A percentile compares a stretch with the other conserved stretches of the same genome.
These are phyloP conservation scores for Martiniozyma asiatica DNA, from an alignment of 1,139 yeast species.

Conservation along the genomic window DNA sequence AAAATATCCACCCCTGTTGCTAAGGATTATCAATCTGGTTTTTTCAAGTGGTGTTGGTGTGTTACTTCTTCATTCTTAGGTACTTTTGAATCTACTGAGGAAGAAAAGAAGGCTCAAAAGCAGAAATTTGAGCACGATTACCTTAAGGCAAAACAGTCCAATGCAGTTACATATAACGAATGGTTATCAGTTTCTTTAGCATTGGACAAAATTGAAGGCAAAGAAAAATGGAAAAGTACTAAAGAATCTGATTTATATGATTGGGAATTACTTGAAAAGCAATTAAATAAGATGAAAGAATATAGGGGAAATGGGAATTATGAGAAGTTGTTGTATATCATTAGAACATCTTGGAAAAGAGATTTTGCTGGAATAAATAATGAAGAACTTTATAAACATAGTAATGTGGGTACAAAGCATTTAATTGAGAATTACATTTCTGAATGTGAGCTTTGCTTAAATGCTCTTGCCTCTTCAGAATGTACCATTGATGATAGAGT, in stretches of 20 bases:
- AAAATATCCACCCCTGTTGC: neutral
- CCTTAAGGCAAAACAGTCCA: slow-evolving; percentile 40
- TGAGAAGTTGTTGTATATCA: slow-evolving; percentile 51
- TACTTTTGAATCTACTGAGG: slow-evolving; percentile 15
- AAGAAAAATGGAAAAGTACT: slow-evolving; percentile 59
- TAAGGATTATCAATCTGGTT: neutral
- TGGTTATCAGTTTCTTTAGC: slow-evolving; percentile 58
- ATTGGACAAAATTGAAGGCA: slow-evolving; percentile 53
- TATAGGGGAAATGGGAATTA: slow-evolving; percentile 52
- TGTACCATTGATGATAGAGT: slow-evolving; percentile 55
- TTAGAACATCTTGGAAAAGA: slow-evolving; percentile 77
- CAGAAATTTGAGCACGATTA: slow-evolving; percentile 14
- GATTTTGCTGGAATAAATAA: slow-evolving; percentile 86
- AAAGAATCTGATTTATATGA: slow-evolving; percentile 61
- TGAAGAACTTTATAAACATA: slow-evolving; percentile 60
- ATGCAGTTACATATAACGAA: slow-evolving; percentile 52
- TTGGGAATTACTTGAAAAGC: slow-evolving; percentile 41
- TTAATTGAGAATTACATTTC: slow-evolving; percentile 71
- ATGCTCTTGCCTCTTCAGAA: slow-evolving; percentile 31
- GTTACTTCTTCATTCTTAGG: slow-evolving; percentile 6
- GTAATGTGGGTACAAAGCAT: slow-evolving; percentile 76
- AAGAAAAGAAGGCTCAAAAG: slow-evolving; percentile 10
- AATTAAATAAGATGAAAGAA: slow-evolving; percentile 44
- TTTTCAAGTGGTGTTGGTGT: slow-evolving; percentile 3
- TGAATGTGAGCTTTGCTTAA: slow-evolving; percentile 61